Conservation (phyloP, 1,139 yeast genomes). For the Waltiozyma sp. region DNA sequence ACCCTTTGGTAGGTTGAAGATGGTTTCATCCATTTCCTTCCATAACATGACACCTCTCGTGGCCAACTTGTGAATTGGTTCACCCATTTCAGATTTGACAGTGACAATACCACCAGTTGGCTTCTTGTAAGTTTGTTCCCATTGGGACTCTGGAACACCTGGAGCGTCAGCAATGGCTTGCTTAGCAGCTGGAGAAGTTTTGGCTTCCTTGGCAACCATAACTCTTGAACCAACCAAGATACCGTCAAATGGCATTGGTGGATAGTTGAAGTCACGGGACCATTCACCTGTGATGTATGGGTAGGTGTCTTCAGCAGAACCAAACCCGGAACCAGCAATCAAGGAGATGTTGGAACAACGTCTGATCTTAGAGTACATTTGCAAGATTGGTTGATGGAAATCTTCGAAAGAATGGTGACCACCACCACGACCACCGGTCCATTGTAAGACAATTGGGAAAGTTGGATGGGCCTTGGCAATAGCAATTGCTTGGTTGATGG, state of each 20-base stretch:
- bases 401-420: constrained; percentile 99
- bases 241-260: constrained; percentile 99
- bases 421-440: constrained; percentile 99
- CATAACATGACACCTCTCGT: constrained; percentile 96
- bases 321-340: constrained; percentile 97
- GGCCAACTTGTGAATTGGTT: constrained; percentile 96
- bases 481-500: constrained; percentile 73
- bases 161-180: constrained; percentile 80
- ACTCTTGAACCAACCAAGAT: constrained; percentile 91
- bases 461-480: constrained; percentile 93
- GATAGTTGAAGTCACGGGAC: constrained; percentile 77
- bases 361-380: constrained; percentile 92
- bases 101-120: constrained; percentile 97
- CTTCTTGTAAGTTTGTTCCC: constrained; percentile 92
- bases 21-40: constrained; percentile 93
- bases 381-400: constrained; percentile 94
- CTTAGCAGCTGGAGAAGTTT: constrained; percentile 90
- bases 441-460: constrained; percentile 94
- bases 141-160: constrained; percentile 78
- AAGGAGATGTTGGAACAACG: constrained; percentile 79
- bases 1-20: constrained; percentile 83
- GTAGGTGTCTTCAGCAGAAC: constrained; percentile 91
- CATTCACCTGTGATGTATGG: constrained; percentile 96
- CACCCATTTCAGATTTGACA: constrained; percentile 98
- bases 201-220: constrained; percentile 95